phyloP scores from a whole-genome alignment of 768 basidiomycete species.

The Coprinellus aureogranulatus region DNA sequence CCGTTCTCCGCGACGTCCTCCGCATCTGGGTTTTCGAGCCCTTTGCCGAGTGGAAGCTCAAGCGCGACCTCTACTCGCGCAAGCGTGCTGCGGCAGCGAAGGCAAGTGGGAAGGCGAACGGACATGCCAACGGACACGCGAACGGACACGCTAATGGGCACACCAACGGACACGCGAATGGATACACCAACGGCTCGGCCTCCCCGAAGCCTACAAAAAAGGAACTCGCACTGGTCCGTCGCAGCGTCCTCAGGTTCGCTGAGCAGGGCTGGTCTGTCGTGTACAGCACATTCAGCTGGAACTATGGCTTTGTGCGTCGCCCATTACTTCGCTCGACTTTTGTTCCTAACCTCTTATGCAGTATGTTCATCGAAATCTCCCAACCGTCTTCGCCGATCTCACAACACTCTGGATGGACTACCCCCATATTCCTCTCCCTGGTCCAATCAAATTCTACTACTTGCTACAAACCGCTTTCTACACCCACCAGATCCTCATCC shows the following conservation, averaged over 20 bases:
- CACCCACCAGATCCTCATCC: constrained; percentile 83
- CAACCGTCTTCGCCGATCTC: constrained; percentile 63
- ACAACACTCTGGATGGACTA: constrained; percentile 73
- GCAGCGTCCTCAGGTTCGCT: constrained; percentile 82
- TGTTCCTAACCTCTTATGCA: constrained; percentile 28
- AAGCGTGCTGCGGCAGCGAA: constrained; percentile 21
- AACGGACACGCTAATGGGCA: constrained; percentile 22
- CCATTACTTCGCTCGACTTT: constrained; percentile 3
- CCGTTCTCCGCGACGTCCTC: constrained; percentile 75
- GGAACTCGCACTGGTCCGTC: constrained; percentile 61
- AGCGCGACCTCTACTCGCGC: constrained; percentile 41
- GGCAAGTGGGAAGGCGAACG: constrained; percentile 27
- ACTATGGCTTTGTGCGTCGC: constrained; percentile 76
- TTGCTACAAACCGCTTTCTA: constrained; percentile 86
- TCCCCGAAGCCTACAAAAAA: constrained; percentile 22
- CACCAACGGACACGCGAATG: constrained; percentile 11
- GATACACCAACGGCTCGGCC: constrained; percentile 9
- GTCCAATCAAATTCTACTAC: constrained; percentile 85
- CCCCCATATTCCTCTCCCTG: constrained; percentile 80
- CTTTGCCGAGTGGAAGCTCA: constrained; percentile 75
- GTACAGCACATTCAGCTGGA: constrained; percentile 77
- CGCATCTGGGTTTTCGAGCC: constrained; percentile 77
- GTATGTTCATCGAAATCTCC: constrained; percentile 78
- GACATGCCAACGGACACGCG: constrained; percentile 8
- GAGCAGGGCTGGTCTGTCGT: constrained; percentile 92